Evolutionary conservation across 306 rosid species (phyloP).

Genomic region (Elaeagnus macrophylla): DNA sequence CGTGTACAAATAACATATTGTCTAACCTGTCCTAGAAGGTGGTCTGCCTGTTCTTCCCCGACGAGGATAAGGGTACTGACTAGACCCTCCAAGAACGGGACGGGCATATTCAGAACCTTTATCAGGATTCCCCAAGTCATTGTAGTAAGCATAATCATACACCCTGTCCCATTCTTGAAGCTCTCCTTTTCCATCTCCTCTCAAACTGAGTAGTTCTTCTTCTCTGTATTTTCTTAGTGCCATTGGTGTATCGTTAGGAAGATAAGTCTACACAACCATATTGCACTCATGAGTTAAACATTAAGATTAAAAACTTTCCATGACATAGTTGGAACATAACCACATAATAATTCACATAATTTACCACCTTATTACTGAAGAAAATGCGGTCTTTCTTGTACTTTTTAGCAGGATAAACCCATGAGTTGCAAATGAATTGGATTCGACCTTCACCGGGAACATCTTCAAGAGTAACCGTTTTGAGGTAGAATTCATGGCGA

Average conservation of each 20-base stretch:
- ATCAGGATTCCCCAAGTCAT: conserved; percentile 60
- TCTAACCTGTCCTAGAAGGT: conserved; percentile 39
- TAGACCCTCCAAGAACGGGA: conserved; percentile 63
- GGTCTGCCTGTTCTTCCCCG: conserved; percentile 72
- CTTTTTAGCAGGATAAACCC: conserved; percentile 40
- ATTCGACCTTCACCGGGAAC: conserved; percentile 37
- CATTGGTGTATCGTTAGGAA: conserved; percentile 59
- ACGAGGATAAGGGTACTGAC: conserved; percentile 59
- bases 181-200: conserved; percentile 69
- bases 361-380: conserved; percentile 54
- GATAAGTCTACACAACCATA: conserved; percentile 42
- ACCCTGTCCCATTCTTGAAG: conserved; percentile 65
- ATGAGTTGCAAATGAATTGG: conserved; percentile 55
- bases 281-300: neutral
- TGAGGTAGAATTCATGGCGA: conserved; percentile 46
- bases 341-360: neutral
- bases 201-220: conserved; percentile 41
- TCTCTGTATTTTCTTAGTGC: conserved; percentile 38
- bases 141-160: conserved; percentile 74
- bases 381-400: conserved; percentile 41
- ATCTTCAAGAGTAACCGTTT: conserved; percentile 46
- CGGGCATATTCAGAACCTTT: conserved; percentile 30
- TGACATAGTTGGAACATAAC: neutral
- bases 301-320: neutral
- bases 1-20: no score